Evolutionary conservation across 805 yeast genomes (phyloP), one percentile per base, ranked within the genome.

Genomic region (Sugiyamaella valdiviana): DNA sequence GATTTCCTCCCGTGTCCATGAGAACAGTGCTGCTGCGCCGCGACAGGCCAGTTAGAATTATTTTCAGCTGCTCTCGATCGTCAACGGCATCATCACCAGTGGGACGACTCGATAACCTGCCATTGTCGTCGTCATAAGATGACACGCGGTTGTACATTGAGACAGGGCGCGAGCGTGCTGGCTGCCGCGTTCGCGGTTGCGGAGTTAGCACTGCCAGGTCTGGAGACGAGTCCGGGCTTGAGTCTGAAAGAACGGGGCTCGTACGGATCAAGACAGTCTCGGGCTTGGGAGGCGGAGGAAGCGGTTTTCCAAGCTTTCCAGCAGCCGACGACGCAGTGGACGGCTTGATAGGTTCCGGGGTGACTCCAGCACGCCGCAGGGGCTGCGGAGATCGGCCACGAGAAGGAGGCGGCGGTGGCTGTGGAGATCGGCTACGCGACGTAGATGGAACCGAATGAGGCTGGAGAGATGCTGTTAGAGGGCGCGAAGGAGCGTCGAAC

Each of bases 1-100:
- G 59, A 35, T 63, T 56, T 20, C 46, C 44, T 16, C 51, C 57
- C 35, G 51, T 56, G 21, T 60, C 62, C 44, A 67, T 48, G 1
- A 65, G 60, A 3, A 66, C 64, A 16, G 66, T 66, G n/a, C 60
- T 59, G 26, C 58, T 49, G 15, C 58, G 58, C 44, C 62, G 65
- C 2, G 63, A 54, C 10, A 67, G 47, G 2, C 70, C 69, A 9
- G 67, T 66, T 17, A 67, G 60, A 38, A 67, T 63, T 32, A 51
- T 51, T 51, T 66, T 58, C 44, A 66, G 59, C 52, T 61, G 49
- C 49, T 59, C 60, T 15, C 56, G 45, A 47, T 53, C 60, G 17
- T 51, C 57, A n/a, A 40, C 45, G 15, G 47, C 50, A 21, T 38
- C 42, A 6, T 17, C 26, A 2, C 36, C 47, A 3, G 5, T 26